phyloP scores from a whole-genome alignment of 2,329 filamentous ascomycete species.

The Triangularia setosa region DNA sequence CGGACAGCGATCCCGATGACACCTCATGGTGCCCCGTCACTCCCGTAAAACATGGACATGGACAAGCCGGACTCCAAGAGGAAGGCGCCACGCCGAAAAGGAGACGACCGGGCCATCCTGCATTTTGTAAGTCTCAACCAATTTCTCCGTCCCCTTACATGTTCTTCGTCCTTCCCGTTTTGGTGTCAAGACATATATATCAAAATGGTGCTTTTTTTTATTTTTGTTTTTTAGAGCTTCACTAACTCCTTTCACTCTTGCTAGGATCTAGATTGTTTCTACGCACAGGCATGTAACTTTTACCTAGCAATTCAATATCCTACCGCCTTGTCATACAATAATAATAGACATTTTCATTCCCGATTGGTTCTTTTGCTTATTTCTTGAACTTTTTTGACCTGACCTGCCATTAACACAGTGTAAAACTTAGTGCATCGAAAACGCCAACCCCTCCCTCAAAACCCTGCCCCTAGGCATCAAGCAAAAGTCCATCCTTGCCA shows the following conservation, averaged over 20 bases:
- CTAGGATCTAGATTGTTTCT: conserved; percentile 86
- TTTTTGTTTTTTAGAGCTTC: background rate
- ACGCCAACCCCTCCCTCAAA: conserved; percentile 69
- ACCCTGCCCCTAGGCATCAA: conserved; percentile 75
- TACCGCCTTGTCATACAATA: background rate
- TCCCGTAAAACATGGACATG: background rate
- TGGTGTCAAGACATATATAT: conserved; percentile 4
- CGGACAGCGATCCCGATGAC: conserved; percentile 6
- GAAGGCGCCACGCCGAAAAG: conserved; percentile 42
- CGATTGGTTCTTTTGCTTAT: conserved; percentile 4
- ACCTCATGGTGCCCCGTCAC: background rate
- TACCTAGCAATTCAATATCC: background rate
- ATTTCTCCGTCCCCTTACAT: background rate
- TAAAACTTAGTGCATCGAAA: conserved; percentile 55
- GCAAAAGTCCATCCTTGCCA: conserved; percentile 90
- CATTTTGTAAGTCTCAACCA: conserved; percentile 63
- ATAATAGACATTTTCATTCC: background rate
- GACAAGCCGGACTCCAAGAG: conserved; percentile 4
- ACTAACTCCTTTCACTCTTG: conserved; percentile 7
- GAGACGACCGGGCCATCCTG: conserved; percentile 63
- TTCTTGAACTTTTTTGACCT: background rate
- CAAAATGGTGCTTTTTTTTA: background rate
- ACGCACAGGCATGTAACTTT: conserved; percentile 60
- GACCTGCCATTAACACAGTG: background rate
- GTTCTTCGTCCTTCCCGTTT: conserved; percentile 13